These are phyloP conservation scores for Salix viminalis DNA, from an alignment of 345 rosid genomes.

Conservation along the genomic window DNA sequence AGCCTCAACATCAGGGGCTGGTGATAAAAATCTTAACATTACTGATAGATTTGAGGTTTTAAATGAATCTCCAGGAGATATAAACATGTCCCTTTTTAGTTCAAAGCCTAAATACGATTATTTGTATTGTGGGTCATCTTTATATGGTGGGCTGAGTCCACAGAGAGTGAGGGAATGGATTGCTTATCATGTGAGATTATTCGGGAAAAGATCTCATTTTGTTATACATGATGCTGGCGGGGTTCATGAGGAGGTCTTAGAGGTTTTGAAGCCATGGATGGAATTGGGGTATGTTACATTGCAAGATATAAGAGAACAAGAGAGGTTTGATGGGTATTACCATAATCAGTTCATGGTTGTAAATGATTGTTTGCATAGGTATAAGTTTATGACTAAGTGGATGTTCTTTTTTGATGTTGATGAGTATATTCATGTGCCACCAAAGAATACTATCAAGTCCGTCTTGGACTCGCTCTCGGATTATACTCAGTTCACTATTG, in stretches of 20 bases:
- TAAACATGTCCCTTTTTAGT: slow-evolving; percentile 36
- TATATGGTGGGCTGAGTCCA: slow-evolving; percentile 75
- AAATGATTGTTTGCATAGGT: slow-evolving; percentile 82
- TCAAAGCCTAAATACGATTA: slow-evolving; percentile 65
- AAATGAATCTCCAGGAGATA: slow-evolving; percentile 40
- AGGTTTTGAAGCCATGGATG: slow-evolving; percentile 87
- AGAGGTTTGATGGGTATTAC: slow-evolving; percentile 88
- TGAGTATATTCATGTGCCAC: slow-evolving; percentile 62
- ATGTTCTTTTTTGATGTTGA: slow-evolving; percentile 91
- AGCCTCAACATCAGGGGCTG: slow-evolving; percentile 72
- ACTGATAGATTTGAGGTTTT: slow-evolving; percentile 58
- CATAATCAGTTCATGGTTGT: slow-evolving; percentile 94
- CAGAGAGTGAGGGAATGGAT: slow-evolving; percentile 84
- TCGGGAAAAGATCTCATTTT: slow-evolving; percentile 72
- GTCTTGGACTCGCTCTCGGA: slow-evolving; percentile 59
- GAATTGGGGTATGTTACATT: slow-evolving; percentile 77
- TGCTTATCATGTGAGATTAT: slow-evolving; percentile 70
- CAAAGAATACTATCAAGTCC: slow-evolving; percentile 46
- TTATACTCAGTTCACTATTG: slow-evolving; percentile 66
- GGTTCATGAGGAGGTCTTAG: slow-evolving; percentile 58
- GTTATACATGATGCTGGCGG: slow-evolving; percentile 92
- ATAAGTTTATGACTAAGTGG: slow-evolving; percentile 74
- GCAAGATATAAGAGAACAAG: slow-evolving; percentile 76
- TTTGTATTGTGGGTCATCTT: slow-evolving; percentile 79
- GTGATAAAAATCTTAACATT: slow-evolving; percentile 46